Conservation (phyloP, 768 basidiomycete species). For the Hysterangium stoloniferum region DNA sequence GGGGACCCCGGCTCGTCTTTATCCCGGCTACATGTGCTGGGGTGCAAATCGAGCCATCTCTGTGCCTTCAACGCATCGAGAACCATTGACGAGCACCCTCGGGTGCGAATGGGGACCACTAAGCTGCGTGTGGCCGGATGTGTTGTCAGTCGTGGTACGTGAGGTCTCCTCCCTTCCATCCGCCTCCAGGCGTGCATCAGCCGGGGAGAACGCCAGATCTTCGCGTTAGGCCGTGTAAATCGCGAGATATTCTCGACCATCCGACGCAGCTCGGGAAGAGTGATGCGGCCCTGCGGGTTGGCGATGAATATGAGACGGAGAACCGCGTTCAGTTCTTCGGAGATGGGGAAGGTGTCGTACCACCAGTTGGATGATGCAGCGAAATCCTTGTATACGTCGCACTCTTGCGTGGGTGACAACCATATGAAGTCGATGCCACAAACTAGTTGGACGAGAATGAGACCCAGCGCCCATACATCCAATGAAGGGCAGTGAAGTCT, state of each 20-base stretch:
- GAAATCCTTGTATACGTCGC: constrained; percentile 30
- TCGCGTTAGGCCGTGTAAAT: too few relatives aligned
- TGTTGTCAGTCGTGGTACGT: too few relatives aligned
- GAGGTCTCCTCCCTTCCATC: too few relatives aligned
- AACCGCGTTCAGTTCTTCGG: constrained; percentile 51
- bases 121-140: too few relatives aligned
- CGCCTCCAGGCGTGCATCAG: too few relatives aligned
- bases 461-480: constrained; percentile 68
- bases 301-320: constrained; percentile 67
- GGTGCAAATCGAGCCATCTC: too few relatives aligned
- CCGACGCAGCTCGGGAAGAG: constrained; percentile 51
- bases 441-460: constrained; percentile 80
- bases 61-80: too few relatives aligned
- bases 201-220: too few relatives aligned
- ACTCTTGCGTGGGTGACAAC: constrained; percentile 49
- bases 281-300: constrained; percentile 53
- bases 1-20: too few relatives aligned
- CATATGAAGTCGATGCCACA: constrained; percentile 75
- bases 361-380: constrained; percentile 54
- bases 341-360: constrained; percentile 64
- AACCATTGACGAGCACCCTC: too few relatives aligned
- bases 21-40: too few relatives aligned
- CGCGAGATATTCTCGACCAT: constrained; percentile 48
- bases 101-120: too few relatives aligned
- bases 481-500: constrained; percentile 31